These are phyloP conservation scores for Alloteropsis semialata DNA, from an alignment of 176 grass and related monocot species.

Conservation along the genomic window DNA sequence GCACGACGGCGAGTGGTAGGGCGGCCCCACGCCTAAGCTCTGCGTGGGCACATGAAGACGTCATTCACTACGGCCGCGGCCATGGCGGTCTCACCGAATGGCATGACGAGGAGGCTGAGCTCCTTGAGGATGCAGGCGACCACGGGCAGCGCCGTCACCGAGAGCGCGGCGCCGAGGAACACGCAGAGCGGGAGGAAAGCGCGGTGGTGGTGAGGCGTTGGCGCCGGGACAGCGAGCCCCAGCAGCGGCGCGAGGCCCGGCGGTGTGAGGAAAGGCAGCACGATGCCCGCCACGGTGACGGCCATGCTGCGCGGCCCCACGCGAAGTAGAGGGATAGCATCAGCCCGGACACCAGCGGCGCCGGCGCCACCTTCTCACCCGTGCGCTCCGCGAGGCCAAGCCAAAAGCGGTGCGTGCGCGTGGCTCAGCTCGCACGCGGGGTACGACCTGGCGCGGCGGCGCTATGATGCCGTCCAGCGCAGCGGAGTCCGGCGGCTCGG, in stretches of 20 bases:
- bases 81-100: constrained; percentile 72
- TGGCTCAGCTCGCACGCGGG: too few relatives aligned
- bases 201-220: too few relatives aligned
- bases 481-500: too few relatives aligned
- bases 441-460: too few relatives aligned
- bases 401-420: too few relatives aligned
- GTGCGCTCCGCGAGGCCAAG: too few relatives aligned
- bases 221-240: constrained; percentile 31
- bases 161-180: constrained; percentile 82
- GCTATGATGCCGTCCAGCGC: too few relatives aligned
- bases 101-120: constrained; percentile 55
- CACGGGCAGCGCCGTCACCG: constrained; percentile 83
- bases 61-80: constrained; percentile 74
- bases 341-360: too few relatives aligned
- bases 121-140: constrained; percentile 91
- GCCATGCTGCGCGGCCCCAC: constrained; percentile 58
- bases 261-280: constrained; percentile 53
- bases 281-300: constrained; percentile 67
- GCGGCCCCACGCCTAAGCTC: too few relatives aligned
- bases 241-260: constrained; percentile 62
- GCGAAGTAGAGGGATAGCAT: too few relatives aligned
- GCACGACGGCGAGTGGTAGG: too few relatives aligned
- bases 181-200: constrained; percentile 53
- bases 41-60: constrained; percentile 67
- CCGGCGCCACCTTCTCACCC: too few relatives aligned